Evolutionary conservation across 306 rosid genomes (phyloP), one percentile per base, ranked within the genome.

Genomic region (Begonia peltatifolia): DNA sequence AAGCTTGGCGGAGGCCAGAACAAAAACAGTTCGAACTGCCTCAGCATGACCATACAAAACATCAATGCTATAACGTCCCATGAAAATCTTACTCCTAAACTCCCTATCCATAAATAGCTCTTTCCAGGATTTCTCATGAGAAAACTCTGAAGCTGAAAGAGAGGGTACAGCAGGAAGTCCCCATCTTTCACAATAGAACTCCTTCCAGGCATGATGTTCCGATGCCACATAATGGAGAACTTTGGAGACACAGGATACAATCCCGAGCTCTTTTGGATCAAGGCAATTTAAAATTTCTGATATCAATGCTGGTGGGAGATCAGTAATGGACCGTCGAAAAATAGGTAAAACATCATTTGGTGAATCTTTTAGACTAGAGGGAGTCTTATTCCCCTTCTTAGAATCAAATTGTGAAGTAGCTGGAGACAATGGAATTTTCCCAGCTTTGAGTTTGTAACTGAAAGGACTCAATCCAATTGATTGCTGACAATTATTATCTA

Each of bases 161-260:
- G 60, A 18, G 0, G 72, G 72, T 55, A 64, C 46, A 17, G 82
- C 38, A 30, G 94, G 93, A 59, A 80, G 84, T 52, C 85, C 95
- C 97, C 97, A 90, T 67, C 97, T 83, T 67, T 85, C 85, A 72
- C 79, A 68, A 64, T 85, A 90, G 71, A 90, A 90, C 12, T 74
- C 83, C 82, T 90, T 90, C 97, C 97, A 90, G 44, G 81, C 97
- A 74, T 76, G 82, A 61, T 90, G 97, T 58, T 90, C 94, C 1
- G 94, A 78, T 0, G 95, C 87, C 58, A 83, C 63, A 56, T 80
- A 50, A 36, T 65, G 75, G 11, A 90, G 70, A 69, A 68, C 57
- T 0, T 80, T 56, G 3, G 95, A 85, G 52, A 79, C 97, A 64
- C 97, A 90, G 0, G 97, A 85, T 49, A 78, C 81, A 41, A 83